Evolutionary conservation across 495 filamentous ascomycete species (phyloP).

Genomic region (Aspergillus affinis): DNA sequence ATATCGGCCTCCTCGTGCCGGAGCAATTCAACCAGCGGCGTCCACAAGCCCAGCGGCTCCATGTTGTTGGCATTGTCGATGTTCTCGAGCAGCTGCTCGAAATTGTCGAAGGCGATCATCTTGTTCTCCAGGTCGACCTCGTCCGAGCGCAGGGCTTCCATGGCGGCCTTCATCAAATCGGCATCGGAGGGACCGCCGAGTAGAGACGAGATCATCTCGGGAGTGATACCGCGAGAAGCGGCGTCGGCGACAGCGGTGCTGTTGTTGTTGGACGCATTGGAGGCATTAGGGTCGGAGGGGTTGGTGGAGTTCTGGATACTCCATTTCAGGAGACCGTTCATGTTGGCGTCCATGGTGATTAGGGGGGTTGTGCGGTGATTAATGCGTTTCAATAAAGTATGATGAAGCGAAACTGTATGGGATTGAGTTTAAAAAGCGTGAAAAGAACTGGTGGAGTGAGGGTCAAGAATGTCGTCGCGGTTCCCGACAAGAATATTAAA

Average conservation of each 20-base stretch:
- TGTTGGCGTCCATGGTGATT: slow-evolving; percentile 52
- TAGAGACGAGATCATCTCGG: slow-evolving; percentile 67
- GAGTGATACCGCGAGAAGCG: slow-evolving; percentile 51
- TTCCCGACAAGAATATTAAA: too few species aligned
- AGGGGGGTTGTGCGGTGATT: not conserved
- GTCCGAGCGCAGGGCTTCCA: slow-evolving; percentile 65
- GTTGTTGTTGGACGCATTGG: slow-evolving; percentile 37
- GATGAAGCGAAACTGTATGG: not conserved
- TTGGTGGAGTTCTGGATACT: slow-evolving; percentile 73
- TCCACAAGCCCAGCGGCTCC: slow-evolving; percentile 74
- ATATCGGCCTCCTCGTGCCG: slow-evolving; percentile 66
- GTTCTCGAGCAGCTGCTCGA: slow-evolving; percentile 86
- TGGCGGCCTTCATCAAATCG: slow-evolving; percentile 81
- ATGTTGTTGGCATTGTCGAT: slow-evolving; percentile 97
- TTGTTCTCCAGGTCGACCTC: slow-evolving; percentile 72
- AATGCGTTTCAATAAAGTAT: not conserved
- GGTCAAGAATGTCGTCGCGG: too few species aligned
- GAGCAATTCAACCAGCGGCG: slow-evolving; percentile 69
- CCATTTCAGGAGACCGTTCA: slow-evolving; percentile 91
- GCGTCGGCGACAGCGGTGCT: slow-evolving; percentile 11
- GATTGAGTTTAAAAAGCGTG: too few species aligned
- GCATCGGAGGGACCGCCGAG: slow-evolving; percentile 83
- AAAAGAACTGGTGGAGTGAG: too few species aligned
- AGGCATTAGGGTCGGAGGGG: slow-evolving; percentile 24
- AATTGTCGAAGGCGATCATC: slow-evolving; percentile 90